phyloP scores from a whole-genome alignment of 2,329 filamentous ascomycete species.

The Ceratocystis cubensis region DNA sequence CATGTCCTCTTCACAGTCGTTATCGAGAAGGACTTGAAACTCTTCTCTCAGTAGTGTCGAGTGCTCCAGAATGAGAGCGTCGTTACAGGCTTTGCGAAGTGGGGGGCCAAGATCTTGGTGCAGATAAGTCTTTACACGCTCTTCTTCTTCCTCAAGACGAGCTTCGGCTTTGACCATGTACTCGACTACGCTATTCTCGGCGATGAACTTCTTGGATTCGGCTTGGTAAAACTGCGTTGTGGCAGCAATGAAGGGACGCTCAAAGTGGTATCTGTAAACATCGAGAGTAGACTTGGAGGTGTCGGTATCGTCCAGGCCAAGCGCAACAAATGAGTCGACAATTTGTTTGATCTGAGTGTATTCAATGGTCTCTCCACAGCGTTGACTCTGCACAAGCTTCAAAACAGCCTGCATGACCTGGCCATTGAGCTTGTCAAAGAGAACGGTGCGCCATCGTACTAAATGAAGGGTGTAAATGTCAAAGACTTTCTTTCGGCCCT shows the following conservation, averaged over 20 bases:
- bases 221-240: constrained; percentile 78
- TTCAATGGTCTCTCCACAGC: constrained; percentile 95
- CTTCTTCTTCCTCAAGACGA: constrained; percentile 82
- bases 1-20: constrained; percentile 90
- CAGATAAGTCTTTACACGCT: constrained; percentile 81
- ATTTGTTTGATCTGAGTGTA: constrained; percentile 94
- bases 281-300: constrained; percentile 88
- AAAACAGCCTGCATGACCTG: constrained; percentile 94
- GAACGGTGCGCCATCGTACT: constrained; percentile 85
- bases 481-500: constrained; percentile 95
- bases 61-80: constrained; percentile 80
- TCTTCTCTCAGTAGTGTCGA: constrained; percentile 79
- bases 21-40: constrained; percentile 86
- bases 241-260: constrained; percentile 77
- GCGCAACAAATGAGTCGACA: constrained; percentile 88
- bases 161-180: constrained; percentile 99
- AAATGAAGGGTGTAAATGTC: constrained; percentile 96
- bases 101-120: constrained; percentile 77
- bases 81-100: constrained; percentile 77
- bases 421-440: constrained; percentile 70
- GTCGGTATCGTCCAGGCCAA: constrained; percentile 87
- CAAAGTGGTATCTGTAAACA: constrained; percentile 86
- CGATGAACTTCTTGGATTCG: constrained; percentile 87
- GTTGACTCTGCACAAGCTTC: constrained; percentile 90
- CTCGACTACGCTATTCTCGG: constrained; percentile 93